Percentiles rank a stretch among this genome's conserved stretches.
Conservation (phyloP, 1,284 basidiomycete genomes). For the Erythrobasidium hasegawianum region DNA sequence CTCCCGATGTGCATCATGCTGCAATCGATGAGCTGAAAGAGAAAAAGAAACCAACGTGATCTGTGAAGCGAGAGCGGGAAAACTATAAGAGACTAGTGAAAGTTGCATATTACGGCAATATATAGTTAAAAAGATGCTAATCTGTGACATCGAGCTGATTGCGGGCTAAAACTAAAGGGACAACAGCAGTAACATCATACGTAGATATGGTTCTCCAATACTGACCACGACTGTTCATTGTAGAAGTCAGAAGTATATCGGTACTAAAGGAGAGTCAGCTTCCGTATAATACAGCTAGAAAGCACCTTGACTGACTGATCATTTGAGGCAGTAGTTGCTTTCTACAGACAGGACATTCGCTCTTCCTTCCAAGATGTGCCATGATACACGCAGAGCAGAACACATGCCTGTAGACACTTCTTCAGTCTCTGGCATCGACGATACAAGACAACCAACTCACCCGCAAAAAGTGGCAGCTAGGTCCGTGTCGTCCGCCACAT, state of each 20-base stretch:
- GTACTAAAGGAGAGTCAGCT: slow-evolving; percentile 5
- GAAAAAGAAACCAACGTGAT: neutral
- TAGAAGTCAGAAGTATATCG: slow-evolving; percentile 10
- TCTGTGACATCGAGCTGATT: too few relatives aligned
- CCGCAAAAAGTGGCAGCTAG: slow-evolving; percentile 28
- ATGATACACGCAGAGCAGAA: slow-evolving; percentile 29
- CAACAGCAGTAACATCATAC: neutral
- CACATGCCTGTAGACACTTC: slow-evolving; percentile 6
- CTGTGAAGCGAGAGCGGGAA: too few relatives aligned
- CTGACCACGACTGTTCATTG: neutral
- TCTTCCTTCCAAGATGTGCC: slow-evolving; percentile 8
- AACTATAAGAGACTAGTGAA: too few relatives aligned
- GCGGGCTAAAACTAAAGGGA: too few relatives aligned
- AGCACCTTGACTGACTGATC: slow-evolving; percentile 30
- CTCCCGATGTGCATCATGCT: slow-evolving; percentile 9
- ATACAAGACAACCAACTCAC: neutral
- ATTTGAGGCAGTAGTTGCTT: slow-evolving; percentile 17
- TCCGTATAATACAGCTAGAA: too few relatives aligned
- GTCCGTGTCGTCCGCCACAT: slow-evolving; percentile 10
- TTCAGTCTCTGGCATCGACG: neutral
- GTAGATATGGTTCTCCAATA: too few relatives aligned
- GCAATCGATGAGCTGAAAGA: slow-evolving; percentile 12
- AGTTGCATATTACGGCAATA: too few relatives aligned
- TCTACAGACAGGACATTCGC: slow-evolving; percentile 16
- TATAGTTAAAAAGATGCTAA: too few relatives aligned